phyloP scores from a whole-genome alignment of 495 filamentous ascomycete species.

The Hyaloscypha hepaticicola region DNA sequence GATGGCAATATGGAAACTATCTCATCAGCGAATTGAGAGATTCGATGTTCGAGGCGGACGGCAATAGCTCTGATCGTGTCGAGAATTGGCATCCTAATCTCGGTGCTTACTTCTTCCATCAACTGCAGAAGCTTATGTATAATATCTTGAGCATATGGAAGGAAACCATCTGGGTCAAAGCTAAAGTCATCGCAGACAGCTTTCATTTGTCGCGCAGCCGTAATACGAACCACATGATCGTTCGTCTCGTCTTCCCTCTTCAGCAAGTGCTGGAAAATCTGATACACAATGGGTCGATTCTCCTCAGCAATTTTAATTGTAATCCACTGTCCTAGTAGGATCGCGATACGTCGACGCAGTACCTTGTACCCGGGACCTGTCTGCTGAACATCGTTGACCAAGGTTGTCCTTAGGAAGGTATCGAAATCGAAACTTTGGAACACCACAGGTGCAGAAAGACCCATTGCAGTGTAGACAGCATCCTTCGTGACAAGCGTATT shows the following conservation, averaged over 20 bases:
- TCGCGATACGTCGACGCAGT: constrained; percentile 82
- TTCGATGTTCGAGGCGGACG: constrained; percentile 70
- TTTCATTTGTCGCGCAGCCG: constrained; percentile 81
- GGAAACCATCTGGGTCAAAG: constrained; percentile 67
- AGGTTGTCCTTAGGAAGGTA: constrained; percentile 65
- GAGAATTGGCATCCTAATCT: constrained; percentile 83
- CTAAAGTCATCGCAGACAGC: constrained; percentile 77
- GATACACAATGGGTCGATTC: constrained; percentile 72
- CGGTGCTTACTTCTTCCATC: constrained; percentile 74
- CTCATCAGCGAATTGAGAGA: constrained; percentile 72
- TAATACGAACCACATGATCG: constrained; percentile 88
- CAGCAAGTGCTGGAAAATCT: constrained; percentile 87
- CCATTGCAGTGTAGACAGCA: constrained; percentile 89
- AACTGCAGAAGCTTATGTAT: constrained; percentile 70
- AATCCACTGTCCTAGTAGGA: constrained; percentile 88
- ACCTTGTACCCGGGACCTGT: constrained; percentile 76
- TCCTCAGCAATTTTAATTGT: constrained; percentile 64
- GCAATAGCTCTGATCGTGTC: constrained; percentile 81
- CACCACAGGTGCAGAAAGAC: constrained; percentile 76
- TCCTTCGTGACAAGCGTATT: constrained; percentile 78
- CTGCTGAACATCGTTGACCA: constrained; percentile 78
- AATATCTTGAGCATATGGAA: constrained; percentile 69
- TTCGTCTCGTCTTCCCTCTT: constrained; percentile 74
- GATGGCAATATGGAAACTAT: constrained; percentile 78
- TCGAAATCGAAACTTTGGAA: constrained; percentile 74